phyloP scores from a whole-genome alignment of 768 basidiomycete genomes.

The Leccinum imitatum region DNA sequence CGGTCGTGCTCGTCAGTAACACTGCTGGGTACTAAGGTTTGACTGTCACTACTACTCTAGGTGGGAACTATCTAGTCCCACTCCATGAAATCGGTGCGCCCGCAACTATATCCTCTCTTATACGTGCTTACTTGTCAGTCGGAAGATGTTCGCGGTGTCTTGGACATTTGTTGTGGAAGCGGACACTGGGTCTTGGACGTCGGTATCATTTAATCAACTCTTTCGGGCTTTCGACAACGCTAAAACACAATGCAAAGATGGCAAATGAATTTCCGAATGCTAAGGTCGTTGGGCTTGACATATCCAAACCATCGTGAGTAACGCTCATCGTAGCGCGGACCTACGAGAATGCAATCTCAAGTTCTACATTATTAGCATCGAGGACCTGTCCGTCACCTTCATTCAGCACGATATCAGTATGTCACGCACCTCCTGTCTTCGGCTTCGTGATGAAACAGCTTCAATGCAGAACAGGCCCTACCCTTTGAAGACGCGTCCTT shows the following conservation, averaged over 20 bases:
- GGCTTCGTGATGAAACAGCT: not conserved
- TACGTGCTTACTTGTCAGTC: not conserved
- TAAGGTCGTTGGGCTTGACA: constrained; percentile 2
- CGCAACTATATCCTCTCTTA: not conserved
- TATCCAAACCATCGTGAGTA: constrained; percentile 5
- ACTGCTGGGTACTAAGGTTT: not conserved
- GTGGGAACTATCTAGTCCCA: constrained; percentile 2
- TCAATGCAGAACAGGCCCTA: not conserved
- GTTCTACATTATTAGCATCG: not conserved
- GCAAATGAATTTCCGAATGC: constrained; percentile 3
- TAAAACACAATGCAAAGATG: not conserved
- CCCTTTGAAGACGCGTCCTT: constrained; percentile 12
- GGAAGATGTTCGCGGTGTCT: constrained; percentile 1
- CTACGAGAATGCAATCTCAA: not conserved
- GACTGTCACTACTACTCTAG: not conserved
- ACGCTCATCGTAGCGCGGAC: not conserved
- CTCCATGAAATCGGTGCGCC: not conserved
- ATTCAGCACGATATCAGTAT: constrained; percentile 4
- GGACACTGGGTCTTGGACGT: constrained; percentile 10
- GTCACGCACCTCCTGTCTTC: not conserved
- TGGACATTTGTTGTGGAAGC: constrained; percentile 9
- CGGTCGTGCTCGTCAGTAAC: not conserved
- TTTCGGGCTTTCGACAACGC: not conserved
- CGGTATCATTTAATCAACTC: not conserved
- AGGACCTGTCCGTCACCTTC: not conserved